phyloP scores from a whole-genome alignment of 1,284 basidiomycete species.

The Lignosus rhinocerotis region DNA sequence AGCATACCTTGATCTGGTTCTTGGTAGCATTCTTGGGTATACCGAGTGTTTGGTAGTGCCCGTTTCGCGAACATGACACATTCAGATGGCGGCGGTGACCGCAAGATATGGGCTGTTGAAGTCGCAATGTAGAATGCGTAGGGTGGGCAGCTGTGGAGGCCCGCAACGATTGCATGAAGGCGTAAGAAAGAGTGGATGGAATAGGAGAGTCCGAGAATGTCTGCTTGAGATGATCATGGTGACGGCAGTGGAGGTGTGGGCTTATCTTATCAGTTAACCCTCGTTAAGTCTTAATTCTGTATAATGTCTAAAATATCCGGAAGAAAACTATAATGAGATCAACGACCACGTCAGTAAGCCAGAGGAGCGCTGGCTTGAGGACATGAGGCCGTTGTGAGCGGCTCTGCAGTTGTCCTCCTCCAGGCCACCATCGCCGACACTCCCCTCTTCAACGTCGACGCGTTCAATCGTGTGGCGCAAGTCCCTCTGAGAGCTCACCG shows the following conservation, averaged over 20 bases:
- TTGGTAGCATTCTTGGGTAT: slow-evolving; percentile 43
- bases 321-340: not conserved
- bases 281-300: not conserved
- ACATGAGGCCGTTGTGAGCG: not conserved
- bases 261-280: slow-evolving; percentile 1
- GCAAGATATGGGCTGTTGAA: not conserved
- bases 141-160: not conserved
- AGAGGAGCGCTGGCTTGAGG: not conserved
- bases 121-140: not conserved
- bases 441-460: slow-evolving; percentile 13
- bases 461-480: slow-evolving; percentile 20
- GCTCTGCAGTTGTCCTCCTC: not conserved
- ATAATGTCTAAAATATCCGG: not conserved
- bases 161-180: not conserved
- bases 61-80: slow-evolving; percentile 8
- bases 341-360: slow-evolving; percentile 1
- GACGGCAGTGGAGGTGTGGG: not conserved
- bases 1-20: slow-evolving; percentile 47
- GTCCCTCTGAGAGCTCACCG: slow-evolving; percentile 5
- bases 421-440: slow-evolving; percentile 5
- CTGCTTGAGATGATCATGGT: not conserved
- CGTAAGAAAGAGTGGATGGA: not conserved
- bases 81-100: slow-evolving; percentile 3
- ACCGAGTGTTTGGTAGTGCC: slow-evolving; percentile 45
- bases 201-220: not conserved